phyloP scores from a whole-genome alignment of 2,329 filamentous ascomycete genomes.

The Cercospora janseana region DNA sequence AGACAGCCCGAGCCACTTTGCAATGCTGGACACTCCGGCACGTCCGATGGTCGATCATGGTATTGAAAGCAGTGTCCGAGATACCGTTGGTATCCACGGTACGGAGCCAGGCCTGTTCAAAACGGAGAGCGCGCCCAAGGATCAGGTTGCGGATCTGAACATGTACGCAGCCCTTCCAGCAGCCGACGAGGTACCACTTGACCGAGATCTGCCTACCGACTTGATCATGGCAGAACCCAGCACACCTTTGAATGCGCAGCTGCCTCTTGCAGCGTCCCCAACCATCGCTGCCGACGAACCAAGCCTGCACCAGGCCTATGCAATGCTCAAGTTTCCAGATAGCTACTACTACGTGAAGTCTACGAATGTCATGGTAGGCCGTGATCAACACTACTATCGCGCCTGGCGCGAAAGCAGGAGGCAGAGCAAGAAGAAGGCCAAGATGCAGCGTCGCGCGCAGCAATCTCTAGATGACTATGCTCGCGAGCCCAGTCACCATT shows the following conservation, averaged over 20 bases:
- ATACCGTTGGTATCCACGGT: conserved; percentile 9
- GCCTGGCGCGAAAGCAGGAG: conserved; percentile 23
- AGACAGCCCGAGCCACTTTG: background rate
- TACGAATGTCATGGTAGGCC: conserved; percentile 68
- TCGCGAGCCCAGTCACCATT: conserved; percentile 33
- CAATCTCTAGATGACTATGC: conserved; percentile 29
- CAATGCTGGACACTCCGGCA: conserved; percentile 18
- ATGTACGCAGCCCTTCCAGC: background rate
- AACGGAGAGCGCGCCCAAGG: background rate
- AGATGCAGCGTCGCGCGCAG: conserved; percentile 10
- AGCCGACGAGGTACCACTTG: background rate
- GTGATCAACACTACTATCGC: conserved; percentile 49
- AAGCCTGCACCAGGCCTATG: conserved; percentile 49
- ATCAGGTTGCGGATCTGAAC: background rate
- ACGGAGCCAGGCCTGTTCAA: conserved; percentile 8
- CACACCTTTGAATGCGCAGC: conserved; percentile 6
- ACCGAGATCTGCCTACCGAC: background rate
- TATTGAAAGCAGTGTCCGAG: conserved; percentile 25
- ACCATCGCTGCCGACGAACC: conserved; percentile 17
- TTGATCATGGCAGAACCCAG: conserved; percentile 4
- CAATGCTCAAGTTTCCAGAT: conserved; percentile 69
- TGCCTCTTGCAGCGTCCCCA: conserved; percentile 9
- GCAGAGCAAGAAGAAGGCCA: conserved; percentile 20
- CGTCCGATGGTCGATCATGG: conserved; percentile 23
- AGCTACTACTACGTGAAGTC: conserved; percentile 78